A percentile compares a stretch with the other conserved stretches of the same genome.
Conservation (phyloP, 768 basidiomycete genomes). For the Leccinum ochraceum region DNA sequence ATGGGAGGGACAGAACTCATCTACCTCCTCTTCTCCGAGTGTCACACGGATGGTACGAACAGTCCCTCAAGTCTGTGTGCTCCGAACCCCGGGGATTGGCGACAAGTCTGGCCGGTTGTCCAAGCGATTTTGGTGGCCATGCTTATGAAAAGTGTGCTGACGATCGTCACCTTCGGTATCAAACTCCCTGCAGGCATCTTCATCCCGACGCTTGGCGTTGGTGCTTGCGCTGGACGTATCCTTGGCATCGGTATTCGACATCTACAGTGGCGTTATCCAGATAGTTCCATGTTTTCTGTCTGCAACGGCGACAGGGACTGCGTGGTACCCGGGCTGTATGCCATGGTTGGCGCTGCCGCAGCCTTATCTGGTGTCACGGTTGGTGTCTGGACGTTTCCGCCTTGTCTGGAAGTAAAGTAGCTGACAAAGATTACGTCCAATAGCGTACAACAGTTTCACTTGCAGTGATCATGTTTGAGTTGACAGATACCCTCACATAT, state of each 20-base stretch:
- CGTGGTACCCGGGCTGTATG: conserved; percentile 88
- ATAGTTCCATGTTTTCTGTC: conserved; percentile 57
- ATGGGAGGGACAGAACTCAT: conserved; percentile 97
- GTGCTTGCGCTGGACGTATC: conserved; percentile 90
- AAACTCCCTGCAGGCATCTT: conserved; percentile 94
- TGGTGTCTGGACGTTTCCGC: conserved; percentile 6
- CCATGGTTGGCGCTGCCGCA: conserved; percentile 96
- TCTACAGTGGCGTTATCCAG: conserved; percentile 63
- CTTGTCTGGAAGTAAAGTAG: neutral
- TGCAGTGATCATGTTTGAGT: conserved; percentile 95
- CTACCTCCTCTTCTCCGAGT: conserved; percentile 89
- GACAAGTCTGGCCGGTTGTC: conserved; percentile 62
- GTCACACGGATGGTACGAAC: conserved; percentile 55
- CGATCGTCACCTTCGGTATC: conserved; percentile 91
- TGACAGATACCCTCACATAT: conserved; percentile 92
- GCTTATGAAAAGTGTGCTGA: conserved; percentile 77
- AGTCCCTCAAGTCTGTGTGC: conserved; percentile 72
- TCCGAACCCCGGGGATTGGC: conserved; percentile 54
- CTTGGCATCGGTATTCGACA: conserved; percentile 81
- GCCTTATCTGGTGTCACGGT: conserved; percentile 95
- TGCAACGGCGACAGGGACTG: conserved; percentile 72
- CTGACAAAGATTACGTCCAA: conserved; percentile 11
- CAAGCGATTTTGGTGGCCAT: conserved; percentile 71
- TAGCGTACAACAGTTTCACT: conserved; percentile 89
- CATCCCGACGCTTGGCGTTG: conserved; percentile 93